phyloP scores from a whole-genome alignment of 78 protist species.

The Anaeramoeba flamelloides region DNA sequence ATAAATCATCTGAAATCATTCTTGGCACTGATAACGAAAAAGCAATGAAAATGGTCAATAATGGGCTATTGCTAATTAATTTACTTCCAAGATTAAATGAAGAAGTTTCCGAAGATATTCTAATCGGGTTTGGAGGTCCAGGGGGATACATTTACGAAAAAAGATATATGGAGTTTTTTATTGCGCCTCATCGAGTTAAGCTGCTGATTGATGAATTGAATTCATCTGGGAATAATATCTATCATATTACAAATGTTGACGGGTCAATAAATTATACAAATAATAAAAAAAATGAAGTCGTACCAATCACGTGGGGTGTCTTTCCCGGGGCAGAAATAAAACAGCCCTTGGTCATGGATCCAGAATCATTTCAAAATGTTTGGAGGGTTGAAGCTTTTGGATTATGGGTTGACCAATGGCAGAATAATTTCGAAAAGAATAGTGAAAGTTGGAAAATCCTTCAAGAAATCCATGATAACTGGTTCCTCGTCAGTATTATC shows the following conservation, averaged over 20 bases:
- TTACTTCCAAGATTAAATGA: constrained; percentile 81
- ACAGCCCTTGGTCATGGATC: constrained; percentile 83
- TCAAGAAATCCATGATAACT: constrained; percentile 38
- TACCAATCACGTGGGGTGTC: constrained; percentile 87
- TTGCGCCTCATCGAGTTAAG: constrained; percentile 76
- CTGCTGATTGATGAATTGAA: constrained; percentile 23
- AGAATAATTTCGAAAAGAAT: constrained; percentile 19
- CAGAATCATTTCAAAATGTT: constrained; percentile 42
- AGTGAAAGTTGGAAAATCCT: constrained; percentile 13
- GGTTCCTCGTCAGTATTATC: constrained; percentile 53
- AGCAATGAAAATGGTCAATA: constrained; percentile 34
- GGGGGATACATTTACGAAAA: constrained; percentile 82
- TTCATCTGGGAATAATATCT: not conserved
- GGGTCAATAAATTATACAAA: constrained; percentile 43
- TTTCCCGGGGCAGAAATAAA: constrained; percentile 73
- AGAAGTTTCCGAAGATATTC: constrained; percentile 39
- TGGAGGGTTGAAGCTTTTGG: constrained; percentile 86
- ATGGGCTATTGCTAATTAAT: constrained; percentile 75
- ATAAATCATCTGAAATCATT: constrained; percentile 43
- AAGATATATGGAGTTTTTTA: too few species aligned
- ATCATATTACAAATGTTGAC: constrained; percentile 32
- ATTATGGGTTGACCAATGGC: constrained; percentile 61
- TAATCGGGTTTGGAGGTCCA: constrained; percentile 81
- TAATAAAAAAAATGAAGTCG: constrained; percentile 32
- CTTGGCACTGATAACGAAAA: constrained; percentile 17